Conservation (phyloP, 805 yeast genomes). For the Zygosaccharomyces lentus region DNA sequence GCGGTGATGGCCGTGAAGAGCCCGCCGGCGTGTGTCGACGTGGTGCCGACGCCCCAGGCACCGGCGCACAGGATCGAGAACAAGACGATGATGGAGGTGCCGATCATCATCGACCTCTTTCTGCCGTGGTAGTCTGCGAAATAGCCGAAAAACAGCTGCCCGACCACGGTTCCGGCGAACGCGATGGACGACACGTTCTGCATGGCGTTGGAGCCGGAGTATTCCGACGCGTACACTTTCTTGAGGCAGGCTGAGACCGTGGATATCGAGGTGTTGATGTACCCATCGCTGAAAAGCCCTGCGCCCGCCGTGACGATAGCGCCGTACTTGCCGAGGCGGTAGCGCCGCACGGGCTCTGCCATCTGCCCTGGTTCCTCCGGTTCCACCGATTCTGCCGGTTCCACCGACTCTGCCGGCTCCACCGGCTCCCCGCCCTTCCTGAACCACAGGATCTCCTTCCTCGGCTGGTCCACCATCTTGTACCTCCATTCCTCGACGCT, state of each 20-base stretch:
- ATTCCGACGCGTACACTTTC: constrained; percentile 59
- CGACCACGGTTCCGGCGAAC: constrained; percentile 87
- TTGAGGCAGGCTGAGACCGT: constrained; percentile 70
- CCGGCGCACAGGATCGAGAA: constrained; percentile 79
- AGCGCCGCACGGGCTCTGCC: neutral
- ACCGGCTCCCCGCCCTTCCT: constrained; percentile 26
- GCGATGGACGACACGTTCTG: constrained; percentile 82
- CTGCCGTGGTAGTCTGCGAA: constrained; percentile 77
- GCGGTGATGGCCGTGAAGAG: constrained; percentile 77
- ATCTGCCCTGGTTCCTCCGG: neutral
- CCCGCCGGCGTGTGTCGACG: constrained; percentile 59
- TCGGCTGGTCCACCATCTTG: constrained; percentile 42
- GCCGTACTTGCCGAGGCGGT: constrained; percentile 42
- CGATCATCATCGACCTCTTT: constrained; percentile 75
- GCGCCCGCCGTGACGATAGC: constrained; percentile 84
- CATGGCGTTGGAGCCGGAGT: constrained; percentile 62
- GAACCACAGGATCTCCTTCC: constrained; percentile 41
- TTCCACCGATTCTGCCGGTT: neutral
- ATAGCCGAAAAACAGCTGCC: constrained; percentile 77
- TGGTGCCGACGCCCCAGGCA: constrained; percentile 70
- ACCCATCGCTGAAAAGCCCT: constrained; percentile 91
- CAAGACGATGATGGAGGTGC: constrained; percentile 68
- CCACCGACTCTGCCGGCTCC: constrained; percentile 5
- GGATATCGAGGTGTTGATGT: constrained; percentile 78
- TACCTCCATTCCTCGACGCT: constrained; percentile 36